Conservation (phyloP, 2,329 filamentous ascomycete genomes). For the Colletotrichum lupini region DNA sequence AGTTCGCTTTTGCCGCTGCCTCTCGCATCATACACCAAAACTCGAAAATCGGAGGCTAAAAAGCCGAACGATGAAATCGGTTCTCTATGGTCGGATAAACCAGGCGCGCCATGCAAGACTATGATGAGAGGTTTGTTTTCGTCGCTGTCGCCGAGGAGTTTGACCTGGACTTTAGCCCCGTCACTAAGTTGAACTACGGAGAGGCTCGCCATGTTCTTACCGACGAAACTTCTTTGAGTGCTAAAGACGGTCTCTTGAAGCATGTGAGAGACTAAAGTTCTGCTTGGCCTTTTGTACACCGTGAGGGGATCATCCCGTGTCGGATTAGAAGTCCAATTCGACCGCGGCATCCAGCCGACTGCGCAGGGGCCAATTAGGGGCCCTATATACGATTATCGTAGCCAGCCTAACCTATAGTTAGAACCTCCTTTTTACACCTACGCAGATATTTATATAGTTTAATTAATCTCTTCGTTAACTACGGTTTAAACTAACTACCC, state of each 20-base stretch:
- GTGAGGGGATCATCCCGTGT: not conserved
- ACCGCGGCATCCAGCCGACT: no score
- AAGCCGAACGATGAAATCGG: constrained; percentile 37
- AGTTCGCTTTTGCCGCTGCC: constrained; percentile 40
- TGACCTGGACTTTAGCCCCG: constrained; percentile 36
- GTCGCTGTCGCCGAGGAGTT: constrained; percentile 34
- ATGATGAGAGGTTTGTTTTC: constrained; percentile 38
- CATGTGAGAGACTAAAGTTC: not conserved
- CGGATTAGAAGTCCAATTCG: no score
- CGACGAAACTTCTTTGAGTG: no score
- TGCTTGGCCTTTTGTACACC: not conserved
- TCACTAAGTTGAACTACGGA: constrained; percentile 33
- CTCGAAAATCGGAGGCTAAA: constrained; percentile 35
- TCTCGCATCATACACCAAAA: constrained; percentile 40
- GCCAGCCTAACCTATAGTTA: no score
- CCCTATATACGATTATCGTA: no score
- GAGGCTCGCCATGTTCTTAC: not conserved
- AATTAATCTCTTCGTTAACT: no score
- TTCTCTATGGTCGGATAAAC: constrained; percentile 39
- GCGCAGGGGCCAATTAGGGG: no score
- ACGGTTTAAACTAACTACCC: no score
- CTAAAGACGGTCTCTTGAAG: no score
- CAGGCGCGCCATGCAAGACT: constrained; percentile 39
- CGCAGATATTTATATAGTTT: no score
- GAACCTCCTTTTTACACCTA: no score